Conservation (phyloP, 2,329 filamentous ascomycete species). For the Fusarium duplospermum region DNA sequence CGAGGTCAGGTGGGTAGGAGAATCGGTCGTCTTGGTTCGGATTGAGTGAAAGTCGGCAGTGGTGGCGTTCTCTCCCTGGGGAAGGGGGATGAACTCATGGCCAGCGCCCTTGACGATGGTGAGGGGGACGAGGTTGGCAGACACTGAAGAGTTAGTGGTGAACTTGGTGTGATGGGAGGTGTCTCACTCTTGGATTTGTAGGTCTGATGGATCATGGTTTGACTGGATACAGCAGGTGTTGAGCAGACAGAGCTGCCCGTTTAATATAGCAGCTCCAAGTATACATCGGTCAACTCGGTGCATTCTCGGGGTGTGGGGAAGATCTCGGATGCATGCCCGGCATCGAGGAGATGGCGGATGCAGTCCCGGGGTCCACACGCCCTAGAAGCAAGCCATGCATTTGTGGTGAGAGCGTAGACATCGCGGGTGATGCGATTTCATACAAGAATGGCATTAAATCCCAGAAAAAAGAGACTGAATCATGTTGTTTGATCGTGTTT, state of each 20-base stretch:
- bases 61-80: conserved; percentile 40
- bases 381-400: background rate
- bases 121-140: conserved; percentile 37
- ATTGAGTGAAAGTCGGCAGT: conserved; percentile 41
- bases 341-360: background rate
- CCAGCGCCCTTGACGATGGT: conserved; percentile 42
- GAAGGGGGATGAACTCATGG: conserved; percentile 40
- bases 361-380: conserved; percentile 4
- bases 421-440: background rate
- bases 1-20: conserved; percentile 39
- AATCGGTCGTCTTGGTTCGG: conserved; percentile 39
- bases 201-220: background rate
- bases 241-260: background rate
- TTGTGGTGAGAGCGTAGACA: background rate
- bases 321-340: conserved; percentile 9
- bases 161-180: background rate
- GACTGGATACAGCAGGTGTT: background rate
- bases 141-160: conserved; percentile 24
- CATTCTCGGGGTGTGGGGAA: conserved; percentile 8
- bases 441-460: background rate
- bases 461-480: background rate
- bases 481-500: background rate
- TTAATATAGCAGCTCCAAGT: background rate
- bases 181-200: conserved; percentile 4
- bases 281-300: background rate